Conservation (phyloP, 768 basidiomycete genomes). For the Tylopilus sp. region DNA sequence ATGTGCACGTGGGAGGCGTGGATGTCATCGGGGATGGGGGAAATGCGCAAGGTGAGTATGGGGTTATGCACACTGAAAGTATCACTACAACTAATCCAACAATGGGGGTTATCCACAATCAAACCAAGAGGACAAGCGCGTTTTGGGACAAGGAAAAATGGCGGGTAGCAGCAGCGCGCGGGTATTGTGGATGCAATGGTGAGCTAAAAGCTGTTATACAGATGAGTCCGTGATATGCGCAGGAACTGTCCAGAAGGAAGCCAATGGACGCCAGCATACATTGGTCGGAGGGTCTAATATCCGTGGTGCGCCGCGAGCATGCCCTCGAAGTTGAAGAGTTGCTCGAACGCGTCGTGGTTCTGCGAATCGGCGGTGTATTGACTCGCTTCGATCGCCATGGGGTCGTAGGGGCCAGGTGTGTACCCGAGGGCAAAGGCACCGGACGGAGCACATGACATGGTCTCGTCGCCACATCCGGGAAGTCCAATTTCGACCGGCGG, state of each 20-base stretch:
- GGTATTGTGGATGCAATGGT: conserved; percentile 29
- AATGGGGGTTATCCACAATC: conserved; percentile 35
- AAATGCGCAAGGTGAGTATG: conserved; percentile 25
- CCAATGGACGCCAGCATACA: conserved; percentile 37
- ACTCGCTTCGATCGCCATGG: conserved; percentile 28
- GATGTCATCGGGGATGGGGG: conserved; percentile 11
- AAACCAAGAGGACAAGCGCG: conserved; percentile 27
- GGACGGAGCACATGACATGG: conserved; percentile 8
- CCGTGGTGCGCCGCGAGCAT: conserved; percentile 33
- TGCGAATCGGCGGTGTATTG: conserved; percentile 30
- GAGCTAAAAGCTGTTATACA: conserved; percentile 29
- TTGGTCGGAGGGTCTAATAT: conserved; percentile 30
- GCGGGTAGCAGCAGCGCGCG: conserved; percentile 30
- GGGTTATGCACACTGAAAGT: conserved; percentile 28
- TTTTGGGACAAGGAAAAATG: conserved; percentile 12
- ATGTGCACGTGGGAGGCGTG: conserved; percentile 1
- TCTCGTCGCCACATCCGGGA: conserved; percentile 41
- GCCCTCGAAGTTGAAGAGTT: conserved; percentile 36
- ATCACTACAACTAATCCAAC: conserved; percentile 37
- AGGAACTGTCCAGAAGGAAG: conserved; percentile 24
- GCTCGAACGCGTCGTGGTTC: conserved; percentile 35
- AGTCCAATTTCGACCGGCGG: conserved; percentile 61
- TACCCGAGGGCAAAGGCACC: conserved; percentile 22
- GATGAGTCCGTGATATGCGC: conserved; percentile 26
- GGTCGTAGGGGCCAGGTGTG: conserved; percentile 22